Evolutionary conservation across 2,329 filamentous ascomycete genomes (phyloP), one percentile per base, ranked within the genome.

Genomic region (Nannizzia gypsea): DNA sequence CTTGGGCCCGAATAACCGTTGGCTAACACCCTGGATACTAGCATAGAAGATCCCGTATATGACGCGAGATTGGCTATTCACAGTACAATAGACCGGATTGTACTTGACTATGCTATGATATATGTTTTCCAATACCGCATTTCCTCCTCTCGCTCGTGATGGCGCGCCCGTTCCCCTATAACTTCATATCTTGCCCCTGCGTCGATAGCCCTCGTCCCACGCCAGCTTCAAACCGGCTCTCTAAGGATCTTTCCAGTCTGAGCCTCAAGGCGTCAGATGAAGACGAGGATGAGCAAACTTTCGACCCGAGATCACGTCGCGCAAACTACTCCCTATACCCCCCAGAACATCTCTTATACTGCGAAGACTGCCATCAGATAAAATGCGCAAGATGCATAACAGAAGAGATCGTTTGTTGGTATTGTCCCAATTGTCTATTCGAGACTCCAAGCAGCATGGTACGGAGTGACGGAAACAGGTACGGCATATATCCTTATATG

Each of bases 341-440:
- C 0, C 84, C 96, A 50, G 92, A 97, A 69, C 86, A 96, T 70
- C 82, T 99, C 26, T 81, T 97, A 44, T 99, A 95, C 77, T 99
- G 93, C 77, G 92, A 96, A 71, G 93, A 97, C 72, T 99, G 93
- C 73, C 90, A 95, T 71, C 88, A 96, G 73, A 95, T 97, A 63
- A 88, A 93, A 66, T 99, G 93, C 71, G 89, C 90, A 4, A 81
- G 90, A 75, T 99, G 93, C 70, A 88, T 95, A 59, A 83, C 86
- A 55, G 93, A 99, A 71, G 93, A 99, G 75, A 90, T 96, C 59
- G 85, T 95, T 55, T 93, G 89, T 59, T 96, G 90, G 80, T 99
- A 89, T 74, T 99, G 93, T 69, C 93, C 93, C 3, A 92, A 85
- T 71, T 99, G 93, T 71, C 76, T 99, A 60, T 97, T 99, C 69